Evolutionary conservation across 768 basidiomycete species (phyloP).

Genomic region (Suillus fuscotomentosus): DNA sequence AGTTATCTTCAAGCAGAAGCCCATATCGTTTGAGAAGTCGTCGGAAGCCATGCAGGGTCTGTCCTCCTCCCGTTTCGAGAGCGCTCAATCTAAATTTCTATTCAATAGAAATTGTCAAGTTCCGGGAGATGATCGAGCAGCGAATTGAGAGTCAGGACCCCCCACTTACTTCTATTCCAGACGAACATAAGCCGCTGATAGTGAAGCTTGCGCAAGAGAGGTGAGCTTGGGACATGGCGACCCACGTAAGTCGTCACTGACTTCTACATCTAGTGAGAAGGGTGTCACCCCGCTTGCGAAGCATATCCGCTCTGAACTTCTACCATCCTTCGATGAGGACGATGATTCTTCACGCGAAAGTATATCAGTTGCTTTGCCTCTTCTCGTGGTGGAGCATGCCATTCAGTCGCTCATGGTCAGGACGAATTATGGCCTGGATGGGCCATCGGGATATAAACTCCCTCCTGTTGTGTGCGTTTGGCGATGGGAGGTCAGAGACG

Average conservation of each 20-base stretch:
- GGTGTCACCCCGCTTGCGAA: conserved; percentile 59
- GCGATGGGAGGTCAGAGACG: conserved; percentile 82
- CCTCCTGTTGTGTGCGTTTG: conserved; percentile 71
- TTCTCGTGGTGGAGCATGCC: conserved; percentile 54
- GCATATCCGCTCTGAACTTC: conserved; percentile 64
- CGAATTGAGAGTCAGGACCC: conserved; percentile 45
- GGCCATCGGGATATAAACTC: conserved; percentile 44
- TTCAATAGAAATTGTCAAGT: conserved; percentile 61
- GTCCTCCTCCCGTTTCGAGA: conserved; percentile 13
- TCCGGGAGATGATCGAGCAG: conserved; percentile 68
- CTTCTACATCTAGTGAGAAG: conserved; percentile 59
- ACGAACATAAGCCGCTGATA: conserved; percentile 70
- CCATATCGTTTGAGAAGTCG: conserved; percentile 69
- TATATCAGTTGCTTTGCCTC: conserved; percentile 41
- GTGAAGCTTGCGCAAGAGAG: conserved; percentile 87
- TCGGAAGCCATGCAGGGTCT: conserved; percentile 81
- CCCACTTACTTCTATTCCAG: conserved; percentile 59
- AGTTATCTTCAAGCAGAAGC: conserved; percentile 73
- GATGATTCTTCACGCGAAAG: conserved; percentile 33
- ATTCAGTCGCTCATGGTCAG: conserved; percentile 65
- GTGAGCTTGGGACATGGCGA: conserved; percentile 36
- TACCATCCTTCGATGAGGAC: conserved; percentile 63
- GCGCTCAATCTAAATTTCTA: background rate
- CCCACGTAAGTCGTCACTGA: background rate
- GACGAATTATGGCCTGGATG: conserved; percentile 79